Conservation (phyloP, 1,139 yeast species). For the Torulaspora globosa region DNA sequence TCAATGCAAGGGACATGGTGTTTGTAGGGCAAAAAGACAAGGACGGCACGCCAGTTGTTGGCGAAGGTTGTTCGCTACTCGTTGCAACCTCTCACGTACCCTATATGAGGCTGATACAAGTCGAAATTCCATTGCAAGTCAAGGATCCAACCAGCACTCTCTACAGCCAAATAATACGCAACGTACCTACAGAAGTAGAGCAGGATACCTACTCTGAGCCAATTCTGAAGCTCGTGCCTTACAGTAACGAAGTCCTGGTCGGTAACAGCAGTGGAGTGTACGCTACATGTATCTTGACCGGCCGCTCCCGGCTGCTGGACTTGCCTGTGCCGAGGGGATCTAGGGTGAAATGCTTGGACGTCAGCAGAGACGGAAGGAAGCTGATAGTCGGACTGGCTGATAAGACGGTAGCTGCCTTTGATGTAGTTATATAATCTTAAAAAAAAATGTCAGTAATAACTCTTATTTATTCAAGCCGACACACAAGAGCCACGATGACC, state of each 20-base stretch:
- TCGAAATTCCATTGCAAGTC: slow-evolving; percentile 40
- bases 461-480: not conserved
- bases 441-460: not conserved
- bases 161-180: slow-evolving; percentile 49
- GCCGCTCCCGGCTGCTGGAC: slow-evolving; percentile 36
- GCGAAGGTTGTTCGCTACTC: slow-evolving; percentile 40
- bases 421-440: slow-evolving; percentile 7
- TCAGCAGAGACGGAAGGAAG: slow-evolving; percentile 18
- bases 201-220: slow-evolving; percentile 70
- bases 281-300: slow-evolving; percentile 50
- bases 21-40: slow-evolving; percentile 26
- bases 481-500: slow-evolving; percentile 25
- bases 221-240: slow-evolving; percentile 42
- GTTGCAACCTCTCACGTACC: slow-evolving; percentile 76
- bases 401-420: slow-evolving; percentile 8
- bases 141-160: slow-evolving; percentile 17
- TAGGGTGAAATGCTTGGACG: slow-evolving; percentile 48
- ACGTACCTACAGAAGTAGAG: slow-evolving; percentile 58
- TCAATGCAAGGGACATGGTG: slow-evolving; percentile 53
- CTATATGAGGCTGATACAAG: slow-evolving; percentile 59
- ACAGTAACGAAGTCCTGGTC: slow-evolving; percentile 54
- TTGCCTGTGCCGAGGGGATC: slow-evolving; percentile 38
- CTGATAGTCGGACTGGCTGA: slow-evolving; percentile 19
- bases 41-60: slow-evolving; percentile 17
- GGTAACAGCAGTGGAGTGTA: slow-evolving; percentile 67